Evolutionary conservation across 352 stramenopile species (phyloP).

Genomic region (Globisporangium cylindrosporum): DNA sequence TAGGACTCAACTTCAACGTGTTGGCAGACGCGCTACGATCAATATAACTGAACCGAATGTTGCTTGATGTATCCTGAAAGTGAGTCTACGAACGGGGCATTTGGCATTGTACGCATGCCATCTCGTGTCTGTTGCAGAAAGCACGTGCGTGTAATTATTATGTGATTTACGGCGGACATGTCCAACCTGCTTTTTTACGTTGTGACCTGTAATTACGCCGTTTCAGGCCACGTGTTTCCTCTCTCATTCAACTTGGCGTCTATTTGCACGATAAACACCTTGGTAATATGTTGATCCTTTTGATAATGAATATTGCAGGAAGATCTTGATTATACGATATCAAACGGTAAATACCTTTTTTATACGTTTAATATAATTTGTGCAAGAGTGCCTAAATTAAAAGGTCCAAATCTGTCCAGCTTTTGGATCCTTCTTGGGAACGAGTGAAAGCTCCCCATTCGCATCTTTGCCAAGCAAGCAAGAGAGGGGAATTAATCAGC

Average conservation of each 20-base stretch:
- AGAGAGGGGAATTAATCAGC: not conserved
- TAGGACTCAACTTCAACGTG: no score
- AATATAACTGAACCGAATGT: not conserved
- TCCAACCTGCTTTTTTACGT: not conserved
- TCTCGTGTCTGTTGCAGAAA: no score
- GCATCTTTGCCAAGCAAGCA: slow-evolving; percentile 4
- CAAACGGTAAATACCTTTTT: not conserved
- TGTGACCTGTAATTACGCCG: not conserved
- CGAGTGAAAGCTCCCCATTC: not conserved
- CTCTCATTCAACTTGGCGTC: not conserved
- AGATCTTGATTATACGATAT: no score
- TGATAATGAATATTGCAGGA: not conserved
- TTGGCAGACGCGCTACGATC: no score
- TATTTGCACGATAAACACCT: not conserved
- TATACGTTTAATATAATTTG: not conserved
- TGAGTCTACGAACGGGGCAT: not conserved
- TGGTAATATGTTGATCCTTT: not conserved
- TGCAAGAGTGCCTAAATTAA: not conserved
- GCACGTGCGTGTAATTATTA: not conserved
- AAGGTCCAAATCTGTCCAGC: not conserved
- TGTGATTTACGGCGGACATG: not conserved
- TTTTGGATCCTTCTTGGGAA: slow-evolving; percentile 7
- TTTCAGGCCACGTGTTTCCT: not conserved
- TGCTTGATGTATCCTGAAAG: not conserved
- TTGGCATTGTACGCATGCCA: not conserved